phyloP scores from a whole-genome alignment of 208 protist genomes.

The Entamoeba invadens region DNA sequence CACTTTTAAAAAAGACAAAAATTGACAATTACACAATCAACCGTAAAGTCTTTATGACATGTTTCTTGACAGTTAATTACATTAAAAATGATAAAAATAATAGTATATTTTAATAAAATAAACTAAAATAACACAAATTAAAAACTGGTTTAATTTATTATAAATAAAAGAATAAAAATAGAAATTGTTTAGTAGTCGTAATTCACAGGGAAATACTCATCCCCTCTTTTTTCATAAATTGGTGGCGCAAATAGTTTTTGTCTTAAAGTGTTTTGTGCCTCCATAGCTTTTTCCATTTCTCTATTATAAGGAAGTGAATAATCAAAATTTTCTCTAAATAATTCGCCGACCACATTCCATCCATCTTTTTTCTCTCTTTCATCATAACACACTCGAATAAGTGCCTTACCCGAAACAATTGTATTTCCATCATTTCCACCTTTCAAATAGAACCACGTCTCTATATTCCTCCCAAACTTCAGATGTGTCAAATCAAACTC shows the following conservation, averaged over 20 bases:
- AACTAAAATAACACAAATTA: too few species aligned
- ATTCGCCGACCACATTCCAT: neutral
- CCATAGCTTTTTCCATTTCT: neutral
- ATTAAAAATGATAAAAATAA: too few species aligned
- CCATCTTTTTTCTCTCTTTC: neutral
- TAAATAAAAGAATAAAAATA: too few species aligned
- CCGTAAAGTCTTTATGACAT: too few species aligned
- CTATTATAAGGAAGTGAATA: neutral
- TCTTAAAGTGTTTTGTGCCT: neutral
- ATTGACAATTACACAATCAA: too few species aligned
- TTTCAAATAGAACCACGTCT: neutral
- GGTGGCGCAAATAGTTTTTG: neutral
- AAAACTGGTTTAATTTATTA: too few species aligned
- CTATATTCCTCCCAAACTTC: neutral
- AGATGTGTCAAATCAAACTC: neutral
- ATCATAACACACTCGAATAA: neutral
- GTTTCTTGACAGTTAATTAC: too few species aligned
- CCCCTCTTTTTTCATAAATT: neutral
- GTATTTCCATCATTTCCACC: neutral
- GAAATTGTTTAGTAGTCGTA: too few species aligned
- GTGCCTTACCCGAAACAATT: neutral
- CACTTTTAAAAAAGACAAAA: too few species aligned
- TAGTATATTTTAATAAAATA: too few species aligned
- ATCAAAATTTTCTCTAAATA: neutral
- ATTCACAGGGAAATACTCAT: too few species aligned